Conservation (phyloP, 106 monocot species). For the Platanthera guangdongensis region DNA sequence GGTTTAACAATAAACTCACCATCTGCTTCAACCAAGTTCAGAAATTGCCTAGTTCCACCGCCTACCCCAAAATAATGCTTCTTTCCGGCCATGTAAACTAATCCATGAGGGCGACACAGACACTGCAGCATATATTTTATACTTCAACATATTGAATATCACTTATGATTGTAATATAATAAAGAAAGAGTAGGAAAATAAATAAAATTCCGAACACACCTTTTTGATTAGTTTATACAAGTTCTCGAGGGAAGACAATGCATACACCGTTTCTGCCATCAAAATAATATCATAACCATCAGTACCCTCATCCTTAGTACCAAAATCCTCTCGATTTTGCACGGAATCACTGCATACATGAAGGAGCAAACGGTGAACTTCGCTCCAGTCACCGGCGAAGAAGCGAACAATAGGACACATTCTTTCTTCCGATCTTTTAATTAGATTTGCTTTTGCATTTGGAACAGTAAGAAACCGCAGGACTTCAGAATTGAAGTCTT, state of each 20-base stretch:
- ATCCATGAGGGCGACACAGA: slow-evolving; percentile 37
- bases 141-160: background rate
- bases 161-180: background rate
- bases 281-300: slow-evolving; percentile 81
- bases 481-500: slow-evolving; percentile 96
- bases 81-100: slow-evolving; percentile 89
- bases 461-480: slow-evolving; percentile 67
- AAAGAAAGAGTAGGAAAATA: background rate
- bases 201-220: slow-evolving; percentile 20
- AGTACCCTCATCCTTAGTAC: slow-evolving; percentile 4
- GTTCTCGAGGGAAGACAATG: slow-evolving; percentile 40
- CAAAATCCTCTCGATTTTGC: background rate
- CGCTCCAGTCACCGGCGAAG: slow-evolving; percentile 96
- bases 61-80: slow-evolving; percentile 99
- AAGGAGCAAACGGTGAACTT: slow-evolving; percentile 57
- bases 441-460: slow-evolving; percentile 64
- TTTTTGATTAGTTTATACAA: slow-evolving; percentile 80
- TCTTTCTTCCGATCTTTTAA: slow-evolving; percentile 5
- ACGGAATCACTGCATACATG: slow-evolving; percentile 9
- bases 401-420: slow-evolving; percentile 33
- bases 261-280: slow-evolving; percentile 93
- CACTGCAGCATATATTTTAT: slow-evolving; percentile 35
- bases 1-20: slow-evolving; percentile 34
- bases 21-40: slow-evolving; percentile 65
- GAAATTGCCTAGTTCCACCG: slow-evolving; percentile 91